Base-by-base conservation (phyloP, 495 filamentous ascomycete genomes). In the Entonaema liquescens region DNA sequence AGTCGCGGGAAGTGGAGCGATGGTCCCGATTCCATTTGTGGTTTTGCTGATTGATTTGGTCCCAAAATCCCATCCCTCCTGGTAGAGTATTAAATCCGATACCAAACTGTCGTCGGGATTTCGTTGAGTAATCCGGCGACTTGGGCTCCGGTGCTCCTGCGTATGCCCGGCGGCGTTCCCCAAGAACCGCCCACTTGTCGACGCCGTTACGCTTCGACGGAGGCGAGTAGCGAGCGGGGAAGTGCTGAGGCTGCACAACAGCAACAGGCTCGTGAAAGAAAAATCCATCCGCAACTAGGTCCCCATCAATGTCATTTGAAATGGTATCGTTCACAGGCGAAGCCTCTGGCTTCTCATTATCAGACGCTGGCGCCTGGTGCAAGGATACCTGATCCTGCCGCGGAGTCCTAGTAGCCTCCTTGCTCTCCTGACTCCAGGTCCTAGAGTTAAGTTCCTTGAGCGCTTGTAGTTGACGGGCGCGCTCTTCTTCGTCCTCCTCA, bases 171-270 rank as follows among this genome's bases (percentile, higher is more conserved):
- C 93, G 84, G 72, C 91, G 89, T 65, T 95, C 92, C 58, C 94
- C 94, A 9, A 98, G 83, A 7, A 88, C 90, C 2, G 91, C 85
- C 94, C 94, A 98, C 77, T 95, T 97, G 82, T 98, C 94, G 50
- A 92, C 74, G 68, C 83, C 81, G 67, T 55, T 83, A 29, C 81
- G 83, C 79, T 82, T 85, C 29, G 83, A 78, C 35, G 81, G 80
- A 21, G 81, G 78, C 15, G 84, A 85, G 56, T 89, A 88, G 42
- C 82, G 84, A 65, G 82, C 71, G 4, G 83, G 75, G n/a, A 68
- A 73, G 1, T 71, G 71, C 35, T 70, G 54, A n/a, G 69, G 73
- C 47, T 80, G 71, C 55, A 79, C 74, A 68, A 80, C 76, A 66
- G 80, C 76, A 13, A 84, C 78, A 7, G 82, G 82, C 62, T 92